phyloP scores from a whole-genome alignment of 345 rosid genomes.

The Nasturtium officinale region DNA sequence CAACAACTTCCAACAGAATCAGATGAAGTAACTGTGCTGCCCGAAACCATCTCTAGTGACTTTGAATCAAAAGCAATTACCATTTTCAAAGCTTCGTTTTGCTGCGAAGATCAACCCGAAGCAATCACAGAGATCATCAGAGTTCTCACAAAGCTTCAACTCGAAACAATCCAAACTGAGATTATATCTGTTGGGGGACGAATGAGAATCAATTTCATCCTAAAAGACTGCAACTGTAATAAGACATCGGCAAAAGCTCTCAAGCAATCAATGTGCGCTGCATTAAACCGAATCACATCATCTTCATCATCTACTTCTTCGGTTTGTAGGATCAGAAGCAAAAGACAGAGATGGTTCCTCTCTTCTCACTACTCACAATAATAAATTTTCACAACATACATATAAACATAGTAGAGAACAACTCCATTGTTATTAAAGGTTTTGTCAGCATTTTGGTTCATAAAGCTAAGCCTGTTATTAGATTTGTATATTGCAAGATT shows the following conservation, averaged over 20 bases:
- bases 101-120: constrained; percentile 90
- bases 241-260: constrained; percentile 42
- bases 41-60: constrained; percentile 29
- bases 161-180: constrained; percentile 61
- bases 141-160: constrained; percentile 54
- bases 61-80: constrained; percentile 8
- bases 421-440: neutral
- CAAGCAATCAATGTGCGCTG: constrained; percentile 53
- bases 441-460: neutral
- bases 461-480: neutral
- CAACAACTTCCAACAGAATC: constrained; percentile 63
- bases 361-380: constrained; percentile 49
- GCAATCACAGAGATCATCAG: constrained; percentile 63
- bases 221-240: constrained; percentile 36
- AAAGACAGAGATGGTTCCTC: constrained; percentile 83
- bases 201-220: constrained; percentile 60
- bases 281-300: constrained; percentile 45
- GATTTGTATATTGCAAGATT: neutral
- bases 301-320: constrained; percentile 52
- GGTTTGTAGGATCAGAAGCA: constrained; percentile 71
- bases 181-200: constrained; percentile 75
- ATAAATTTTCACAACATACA: neutral
- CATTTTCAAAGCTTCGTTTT: constrained; percentile 63
- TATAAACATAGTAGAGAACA: neutral
- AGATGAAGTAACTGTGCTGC: constrained; percentile 68